These are phyloP conservation scores for Solanum arcanum DNA, from an alignment of 257 asterid genomes.

Conservation along the genomic window DNA sequence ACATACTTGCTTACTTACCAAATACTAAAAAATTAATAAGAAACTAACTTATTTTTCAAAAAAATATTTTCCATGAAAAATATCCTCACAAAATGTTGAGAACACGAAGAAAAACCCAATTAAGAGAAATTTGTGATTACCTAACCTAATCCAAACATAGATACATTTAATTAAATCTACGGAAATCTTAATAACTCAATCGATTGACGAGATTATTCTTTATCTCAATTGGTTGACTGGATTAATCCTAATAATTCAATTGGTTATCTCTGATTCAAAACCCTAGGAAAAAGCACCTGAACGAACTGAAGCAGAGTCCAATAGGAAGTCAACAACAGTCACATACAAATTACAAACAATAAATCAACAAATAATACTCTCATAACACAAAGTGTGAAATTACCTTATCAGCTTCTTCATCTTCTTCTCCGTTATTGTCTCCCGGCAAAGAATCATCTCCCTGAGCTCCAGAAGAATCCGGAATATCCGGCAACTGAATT, in stretches of 20 bases:
- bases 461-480: slow-evolving; percentile 23
- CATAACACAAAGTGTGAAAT: no score
- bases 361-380: not conserved
- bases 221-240: no score
- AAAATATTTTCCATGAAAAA: not conserved
- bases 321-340: not conserved
- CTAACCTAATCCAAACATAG: not conserved
- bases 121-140: not conserved
- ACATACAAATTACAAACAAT: not conserved
- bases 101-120: not conserved
- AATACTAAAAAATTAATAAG: no score
- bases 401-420: slow-evolving; percentile 40
- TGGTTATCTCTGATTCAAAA: not conserved
- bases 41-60: not conserved
- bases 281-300: not conserved
- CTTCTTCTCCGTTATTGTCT: not conserved
- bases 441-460: slow-evolving; percentile 6
- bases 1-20: not conserved
- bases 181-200: not conserved
- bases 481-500: slow-evolving; percentile 49
- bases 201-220: not conserved
- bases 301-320: not conserved
- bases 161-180: not conserved
- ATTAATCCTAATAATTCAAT: not conserved
- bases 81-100: not conserved